Base-by-base conservation (phyloP, 768 basidiomycete species). In the Pisolithus sp. region DNA sequence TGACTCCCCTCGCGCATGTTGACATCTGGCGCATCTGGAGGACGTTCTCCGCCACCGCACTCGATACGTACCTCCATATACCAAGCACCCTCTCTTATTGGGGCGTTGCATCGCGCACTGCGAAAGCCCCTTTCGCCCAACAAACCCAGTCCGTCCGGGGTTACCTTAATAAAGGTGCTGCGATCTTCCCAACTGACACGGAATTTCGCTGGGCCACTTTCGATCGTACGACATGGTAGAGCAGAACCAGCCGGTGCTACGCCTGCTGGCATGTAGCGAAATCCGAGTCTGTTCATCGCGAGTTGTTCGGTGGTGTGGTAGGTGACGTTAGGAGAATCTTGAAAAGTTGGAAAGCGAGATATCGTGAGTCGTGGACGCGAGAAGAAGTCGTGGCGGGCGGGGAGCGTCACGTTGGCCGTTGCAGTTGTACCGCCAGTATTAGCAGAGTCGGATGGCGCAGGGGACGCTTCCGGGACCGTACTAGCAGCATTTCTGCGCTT, bases 171-270 rank as follows among this genome's bases (percentile, higher is more conserved):
- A 62, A 87, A 90, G 0, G 85, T 74, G 59, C 84, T 89, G 21
- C 93, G 81, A 67, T 96, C 93, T 66, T 94, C 92, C 93, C 93
- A 95, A 62, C 86, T 85, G 53, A 92, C 79, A 46, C 91, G 78
- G 64, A 76, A 85, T 5, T 70, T 67, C 1, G 78, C 75, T 0
- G 93, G 93, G 15, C 77, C 76, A 60, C 81, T 84, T 70, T 93
- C 89, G 60, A 93, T 91, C 3, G 86, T 86, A 13, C 89, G 80
- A 61, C 86, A 92, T 13, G 86, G 76, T 12, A 79, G 63, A 8
- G 73, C 69, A 51, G 76, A 76, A 15, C 81, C 82, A 8, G 73
- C 74, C 0, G 77, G 78, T 21, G 80, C 77, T 57, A 89, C 81
- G 45, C 89, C 89, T 0, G 89, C 89, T 23, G 89, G 89, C 9